phyloP scores from a whole-genome alignment of 306 rosid genomes.

The Macrotyloma uniflorum region DNA sequence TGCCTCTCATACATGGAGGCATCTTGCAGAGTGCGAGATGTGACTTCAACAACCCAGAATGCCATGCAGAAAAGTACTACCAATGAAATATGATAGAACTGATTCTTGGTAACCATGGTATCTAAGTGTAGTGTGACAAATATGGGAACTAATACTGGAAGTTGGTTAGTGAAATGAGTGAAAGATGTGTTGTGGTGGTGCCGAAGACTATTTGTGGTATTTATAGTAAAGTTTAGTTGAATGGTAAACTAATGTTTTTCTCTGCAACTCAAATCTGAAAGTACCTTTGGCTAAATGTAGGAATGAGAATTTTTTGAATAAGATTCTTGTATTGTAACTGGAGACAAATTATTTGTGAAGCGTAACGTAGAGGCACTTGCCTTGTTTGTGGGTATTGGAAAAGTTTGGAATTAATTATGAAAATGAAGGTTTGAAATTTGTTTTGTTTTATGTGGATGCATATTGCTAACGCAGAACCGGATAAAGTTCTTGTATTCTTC shows the following conservation, averaged over 20 bases:
- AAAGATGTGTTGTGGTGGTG: not conserved
- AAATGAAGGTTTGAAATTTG: not conserved
- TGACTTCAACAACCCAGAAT: constrained; percentile 36
- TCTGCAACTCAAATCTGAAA: not conserved
- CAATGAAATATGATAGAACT: constrained; percentile 13
- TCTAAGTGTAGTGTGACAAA: not conserved
- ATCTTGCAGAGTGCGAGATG: constrained; percentile 47
- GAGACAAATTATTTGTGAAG: no score
- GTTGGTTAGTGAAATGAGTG: not conserved
- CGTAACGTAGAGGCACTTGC: not conserved
- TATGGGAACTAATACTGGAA: not conserved
- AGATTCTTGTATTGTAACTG: no score
- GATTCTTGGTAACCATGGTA: constrained; percentile 40
- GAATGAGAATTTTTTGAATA: no score
- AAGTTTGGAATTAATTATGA: no score
- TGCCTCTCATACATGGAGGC: constrained; percentile 39
- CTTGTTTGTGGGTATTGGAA: not conserved
- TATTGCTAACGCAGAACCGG: no score
- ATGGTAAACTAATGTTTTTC: not conserved
- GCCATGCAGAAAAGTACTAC: constrained; percentile 38
- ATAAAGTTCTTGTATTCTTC: no score
- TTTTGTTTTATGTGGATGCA: not conserved
- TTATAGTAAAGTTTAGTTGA: constrained; percentile 9
- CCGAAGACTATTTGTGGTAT: not conserved
- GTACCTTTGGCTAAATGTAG: not conserved